These are phyloP conservation scores for Guadua angustifolia DNA, from an alignment of 176 grass and related monocot genomes.

Conservation along the genomic window DNA sequence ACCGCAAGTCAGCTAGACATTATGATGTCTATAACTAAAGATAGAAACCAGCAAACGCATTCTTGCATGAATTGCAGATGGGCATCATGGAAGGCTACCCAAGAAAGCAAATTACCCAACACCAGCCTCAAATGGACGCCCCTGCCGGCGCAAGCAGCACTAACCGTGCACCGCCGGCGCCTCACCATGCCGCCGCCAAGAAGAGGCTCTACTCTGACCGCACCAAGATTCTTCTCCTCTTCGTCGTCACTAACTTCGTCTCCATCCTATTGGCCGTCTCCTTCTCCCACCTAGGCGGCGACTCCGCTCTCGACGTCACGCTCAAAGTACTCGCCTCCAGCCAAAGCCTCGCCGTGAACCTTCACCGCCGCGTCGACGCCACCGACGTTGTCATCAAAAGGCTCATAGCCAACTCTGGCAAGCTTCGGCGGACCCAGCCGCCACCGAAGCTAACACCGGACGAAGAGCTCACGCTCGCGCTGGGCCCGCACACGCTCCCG, in stretches of 20 bases:
- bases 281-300: not conserved
- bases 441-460: conserved; percentile 29
- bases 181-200: conserved; percentile 6
- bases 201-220: conserved; percentile 16
- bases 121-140: conserved; percentile 3
- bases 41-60: not conserved
- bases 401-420: conserved; percentile 23
- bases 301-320: conserved; percentile 33
- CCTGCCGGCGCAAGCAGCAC: not conserved
- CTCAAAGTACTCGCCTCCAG: conserved; percentile 21
- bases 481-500: conserved; percentile 59
- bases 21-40: too few species aligned
- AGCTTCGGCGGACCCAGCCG: not conserved
- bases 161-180: conserved; percentile 7
- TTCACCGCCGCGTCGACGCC: conserved; percentile 31
- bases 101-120: not conserved
- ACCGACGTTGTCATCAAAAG: conserved; percentile 29
- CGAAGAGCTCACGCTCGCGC: conserved; percentile 52
- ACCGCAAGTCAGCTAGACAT: too few species aligned
- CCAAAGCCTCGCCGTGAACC: conserved; percentile 39
- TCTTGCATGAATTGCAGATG: conserved; percentile 9
- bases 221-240: conserved; percentile 25
- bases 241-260: conserved; percentile 39
- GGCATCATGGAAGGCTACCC: conserved; percentile 41
- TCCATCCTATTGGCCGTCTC: conserved; percentile 35